phyloP scores from a whole-genome alignment of 139 green algal genomes.

The Spirogloea muscicola region DNA sequence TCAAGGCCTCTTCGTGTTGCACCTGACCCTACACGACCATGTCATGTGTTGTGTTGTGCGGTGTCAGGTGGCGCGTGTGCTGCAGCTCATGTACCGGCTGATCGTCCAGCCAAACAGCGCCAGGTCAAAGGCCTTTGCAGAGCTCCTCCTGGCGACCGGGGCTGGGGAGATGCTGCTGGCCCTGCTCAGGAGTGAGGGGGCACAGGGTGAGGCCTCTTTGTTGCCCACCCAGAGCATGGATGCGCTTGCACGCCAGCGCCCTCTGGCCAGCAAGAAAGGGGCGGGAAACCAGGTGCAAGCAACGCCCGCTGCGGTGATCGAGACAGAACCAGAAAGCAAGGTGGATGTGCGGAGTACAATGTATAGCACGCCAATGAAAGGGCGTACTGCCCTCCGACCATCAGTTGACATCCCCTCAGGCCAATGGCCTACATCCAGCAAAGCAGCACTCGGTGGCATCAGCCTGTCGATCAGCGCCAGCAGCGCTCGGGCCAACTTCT shows the following conservation, averaged over 20 bases:
- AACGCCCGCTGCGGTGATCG: too few relatives aligned
- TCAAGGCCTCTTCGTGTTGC: too few relatives aligned
- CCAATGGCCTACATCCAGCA: too few relatives aligned
- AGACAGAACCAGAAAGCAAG: not conserved
- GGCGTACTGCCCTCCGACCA: not conserved
- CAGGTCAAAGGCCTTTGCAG: slow-evolving; percentile 15
- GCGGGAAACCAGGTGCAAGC: too few relatives aligned
- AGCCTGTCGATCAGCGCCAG: not conserved
- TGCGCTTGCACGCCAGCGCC: too few relatives aligned
- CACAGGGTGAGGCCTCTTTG: slow-evolving; percentile 17
- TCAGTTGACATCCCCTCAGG: not conserved
- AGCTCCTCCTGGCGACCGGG: slow-evolving; percentile 10
- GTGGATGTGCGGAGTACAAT: not conserved
- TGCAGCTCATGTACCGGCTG: slow-evolving; percentile 42
- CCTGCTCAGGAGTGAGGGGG: slow-evolving; percentile 27
- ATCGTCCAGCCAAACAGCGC: slow-evolving; percentile 35
- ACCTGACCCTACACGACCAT: too few relatives aligned
- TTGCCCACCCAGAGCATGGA: too few relatives aligned
- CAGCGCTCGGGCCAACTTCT: slow-evolving; percentile 7
- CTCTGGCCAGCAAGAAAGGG: too few relatives aligned
- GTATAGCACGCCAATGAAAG: not conserved
- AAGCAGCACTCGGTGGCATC: not conserved
- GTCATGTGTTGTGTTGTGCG: too few relatives aligned
- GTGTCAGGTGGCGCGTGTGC: slow-evolving; percentile 44
- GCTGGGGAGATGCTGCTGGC: slow-evolving; percentile 26